These are phyloP conservation scores for Vachellia collinsii DNA, from an alignment of 306 rosid species.

Conservation along the genomic window DNA sequence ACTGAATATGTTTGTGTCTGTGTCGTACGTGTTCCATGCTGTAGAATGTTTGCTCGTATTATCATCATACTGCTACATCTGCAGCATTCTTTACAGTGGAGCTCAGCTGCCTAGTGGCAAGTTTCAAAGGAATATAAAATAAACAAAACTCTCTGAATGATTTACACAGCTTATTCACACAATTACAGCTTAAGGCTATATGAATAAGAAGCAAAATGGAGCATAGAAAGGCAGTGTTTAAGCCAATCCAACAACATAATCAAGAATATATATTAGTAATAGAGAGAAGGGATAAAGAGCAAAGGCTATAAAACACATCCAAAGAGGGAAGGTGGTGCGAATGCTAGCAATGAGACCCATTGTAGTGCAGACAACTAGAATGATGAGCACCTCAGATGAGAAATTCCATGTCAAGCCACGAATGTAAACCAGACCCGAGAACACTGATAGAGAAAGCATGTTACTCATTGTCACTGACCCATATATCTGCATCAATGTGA, in stretches of 20 bases:
- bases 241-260: conserved; percentile 38
- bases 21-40: not conserved
- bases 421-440: conserved; percentile 10
- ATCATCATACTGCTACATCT: not conserved
- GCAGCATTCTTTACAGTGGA: not conserved
- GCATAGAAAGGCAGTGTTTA: not conserved
- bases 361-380: conserved; percentile 40
- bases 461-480: conserved; percentile 34
- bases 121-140: not conserved
- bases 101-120: not conserved
- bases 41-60: not conserved
- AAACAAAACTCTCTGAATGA: not conserved
- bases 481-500: conserved; percentile 6
- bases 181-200: not conserved
- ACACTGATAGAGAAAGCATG: conserved; percentile 26
- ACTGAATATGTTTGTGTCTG: not conserved
- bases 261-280: conserved; percentile 39
- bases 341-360: conserved; percentile 37
- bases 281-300: conserved; percentile 40
- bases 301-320: conserved; percentile 35
- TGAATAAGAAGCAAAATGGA: not conserved
- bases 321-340: conserved; percentile 44
- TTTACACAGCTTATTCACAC: not conserved
- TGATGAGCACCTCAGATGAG: conserved; percentile 41
- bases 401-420: not conserved